Base-by-base conservation (phyloP, 148 eudicot species). In the Oxyria digyna region DNA sequence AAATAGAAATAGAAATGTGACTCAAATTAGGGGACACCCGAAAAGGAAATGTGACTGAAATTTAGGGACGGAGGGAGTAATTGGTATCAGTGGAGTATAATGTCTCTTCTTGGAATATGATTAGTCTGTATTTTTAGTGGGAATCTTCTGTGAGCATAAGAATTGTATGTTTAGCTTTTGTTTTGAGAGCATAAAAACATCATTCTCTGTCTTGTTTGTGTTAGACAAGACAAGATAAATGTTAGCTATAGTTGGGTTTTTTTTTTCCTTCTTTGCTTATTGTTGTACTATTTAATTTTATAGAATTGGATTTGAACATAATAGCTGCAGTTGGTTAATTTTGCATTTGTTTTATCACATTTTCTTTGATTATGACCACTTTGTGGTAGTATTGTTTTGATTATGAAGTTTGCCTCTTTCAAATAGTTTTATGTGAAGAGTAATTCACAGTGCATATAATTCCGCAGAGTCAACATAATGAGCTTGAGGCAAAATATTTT, bases 401-500 rank as follows among this genome's bases (percentile, higher is more conserved):
- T 32, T 29, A 26, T 62, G 15, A 64, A 0, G 42, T 6, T 50
- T 18, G 13, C n/a, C 45, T 48, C 24, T 66, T 24, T 23, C 6
- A 35, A 23, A 54, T 17, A 40, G 3, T 9, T 69, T 43, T 14
- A 43, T 15, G 10, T 52, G 46, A 31, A 59, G 65, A 31, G 65
- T 29, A 15, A 59, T 6, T 31, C 15, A 59, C 31, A 59, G 37
- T 29, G 38, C 21, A 59, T 29, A 29, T 59, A 15, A 27, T 27
- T 71, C 69, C 71, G 52, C 78, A 92, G 98, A 81, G 85, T 67
- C 81, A 87, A 82, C 97, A 92, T 62, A 87, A 92, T 72, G 94
- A 87, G 75, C 77, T 92, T 21, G 94, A 85, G 82, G 86, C 91
- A n/a, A 92, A 86, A 42, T 92, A 87, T 78, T 81, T 84, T 55